Conservation (phyloP, 805 yeast species). For the Starmerella stigmatis region DNA sequence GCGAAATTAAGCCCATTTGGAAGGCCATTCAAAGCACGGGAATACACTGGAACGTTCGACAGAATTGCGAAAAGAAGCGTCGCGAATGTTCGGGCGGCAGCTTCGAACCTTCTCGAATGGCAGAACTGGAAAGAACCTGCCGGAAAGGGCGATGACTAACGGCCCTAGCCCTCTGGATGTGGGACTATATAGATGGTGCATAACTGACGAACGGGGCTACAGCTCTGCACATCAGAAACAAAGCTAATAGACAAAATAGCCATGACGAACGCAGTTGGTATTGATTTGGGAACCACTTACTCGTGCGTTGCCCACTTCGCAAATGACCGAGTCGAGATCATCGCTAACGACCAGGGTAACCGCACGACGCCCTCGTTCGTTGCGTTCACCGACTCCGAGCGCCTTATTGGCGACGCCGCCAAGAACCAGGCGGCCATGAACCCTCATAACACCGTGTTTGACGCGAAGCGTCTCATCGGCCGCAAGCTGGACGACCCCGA, state of each 20-base stretch:
- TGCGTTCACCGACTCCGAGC: constrained; percentile 90
- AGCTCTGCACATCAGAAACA: neutral
- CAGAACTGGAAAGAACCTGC: constrained; percentile 17
- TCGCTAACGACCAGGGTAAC: constrained; percentile 97
- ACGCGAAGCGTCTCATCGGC: constrained; percentile 91
- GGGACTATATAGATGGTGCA: constrained; percentile 11
- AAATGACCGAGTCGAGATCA: constrained; percentile 83
- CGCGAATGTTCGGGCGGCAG: constrained; percentile 2
- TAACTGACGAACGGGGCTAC: neutral
- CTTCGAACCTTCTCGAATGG: constrained; percentile 18
- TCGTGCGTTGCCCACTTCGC: constrained; percentile 89
- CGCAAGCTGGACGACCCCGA: constrained; percentile 69
- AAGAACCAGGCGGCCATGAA: constrained; percentile 98
- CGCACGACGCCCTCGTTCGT: constrained; percentile 96
- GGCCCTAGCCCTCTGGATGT: constrained; percentile 15
- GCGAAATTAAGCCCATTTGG: too few species aligned
- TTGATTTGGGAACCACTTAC: constrained; percentile 86
- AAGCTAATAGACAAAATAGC: constrained; percentile 5
- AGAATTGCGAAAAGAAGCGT: neutral
- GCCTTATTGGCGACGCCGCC: constrained; percentile 95
- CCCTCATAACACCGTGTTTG: constrained; percentile 87
- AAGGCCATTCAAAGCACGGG: too few species aligned
- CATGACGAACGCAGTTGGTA: constrained; percentile 26
- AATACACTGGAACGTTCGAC: too few species aligned
- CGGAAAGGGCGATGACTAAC: constrained; percentile 14